Evolutionary conservation across 1,139 yeast species (phyloP).

Genomic region (Blastobotrys capitulatus): DNA sequence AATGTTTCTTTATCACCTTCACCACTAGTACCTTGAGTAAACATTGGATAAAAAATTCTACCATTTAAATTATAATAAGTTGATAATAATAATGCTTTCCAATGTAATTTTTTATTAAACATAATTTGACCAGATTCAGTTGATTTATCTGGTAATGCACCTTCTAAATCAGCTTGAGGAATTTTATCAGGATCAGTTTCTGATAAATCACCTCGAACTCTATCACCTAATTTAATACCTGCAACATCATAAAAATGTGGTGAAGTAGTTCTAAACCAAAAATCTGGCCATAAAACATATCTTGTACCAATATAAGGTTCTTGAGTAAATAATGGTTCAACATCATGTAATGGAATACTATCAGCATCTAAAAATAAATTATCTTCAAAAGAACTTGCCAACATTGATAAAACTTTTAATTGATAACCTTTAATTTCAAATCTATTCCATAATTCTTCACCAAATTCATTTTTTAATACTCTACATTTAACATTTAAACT

Average conservation of each 20-base stretch:
- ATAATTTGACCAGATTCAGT: slow-evolving; percentile 80
- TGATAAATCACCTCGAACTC: slow-evolving; percentile 38
- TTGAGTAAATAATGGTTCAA: slow-evolving; percentile 49
- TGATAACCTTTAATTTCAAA: slow-evolving; percentile 68
- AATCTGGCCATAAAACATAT: slow-evolving; percentile 76
- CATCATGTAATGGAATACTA: slow-evolving; percentile 56
- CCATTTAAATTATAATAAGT: slow-evolving; percentile 77
- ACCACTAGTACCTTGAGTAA: slow-evolving; percentile 81
- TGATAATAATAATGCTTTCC: slow-evolving; percentile 58
- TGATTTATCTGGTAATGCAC: slow-evolving; percentile 74
- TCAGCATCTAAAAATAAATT: slow-evolving; percentile 76
- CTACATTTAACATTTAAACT: slow-evolving; percentile 60
- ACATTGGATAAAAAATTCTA: slow-evolving; percentile 73
- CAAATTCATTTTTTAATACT: slow-evolving; percentile 51
- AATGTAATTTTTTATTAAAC: slow-evolving; percentile 61
- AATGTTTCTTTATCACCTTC: slow-evolving; percentile 92
- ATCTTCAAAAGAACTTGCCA: slow-evolving; percentile 72
- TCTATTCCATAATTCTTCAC: slow-evolving; percentile 39
- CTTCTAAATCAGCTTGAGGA: slow-evolving; percentile 63
- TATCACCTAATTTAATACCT: slow-evolving; percentile 40
- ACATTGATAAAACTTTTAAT: slow-evolving; percentile 68
- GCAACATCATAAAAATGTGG: slow-evolving; percentile 67
- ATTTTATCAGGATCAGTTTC: slow-evolving; percentile 31
- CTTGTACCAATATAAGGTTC: slow-evolving; percentile 53
- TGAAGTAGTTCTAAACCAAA: slow-evolving; percentile 69